Base-by-base conservation (phyloP, 805 yeast species). In the Kazachstania africana region DNA sequence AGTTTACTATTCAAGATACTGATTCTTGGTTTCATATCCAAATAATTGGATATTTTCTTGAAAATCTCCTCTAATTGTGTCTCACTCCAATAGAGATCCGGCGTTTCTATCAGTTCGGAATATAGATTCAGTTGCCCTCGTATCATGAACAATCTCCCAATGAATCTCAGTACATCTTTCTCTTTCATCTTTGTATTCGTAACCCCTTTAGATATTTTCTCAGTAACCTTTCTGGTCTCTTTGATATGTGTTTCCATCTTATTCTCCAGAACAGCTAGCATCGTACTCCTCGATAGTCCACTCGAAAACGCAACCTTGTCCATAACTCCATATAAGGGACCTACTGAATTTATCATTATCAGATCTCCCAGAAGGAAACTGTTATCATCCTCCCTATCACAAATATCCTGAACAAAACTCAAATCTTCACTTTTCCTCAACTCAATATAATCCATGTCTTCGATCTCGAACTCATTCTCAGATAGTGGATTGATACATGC, bases 41-140 rank as follows among this genome's bases (percentile, higher is more conserved):
- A 60, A 15, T 70, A 71, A 29, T 68, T 68, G 0, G 93, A 78
- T 6, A 83, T 74, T 13, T 71, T 66, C 29, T 75, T 70, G 53
- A 83, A 87, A 8, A 84, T 72, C 33, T 66, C 66, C 48, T 87
- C 96, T 33, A 87, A 60, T 21, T 74, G 72, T 1, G 95, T 94
- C 48, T 85, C 95, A 28, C 83, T 70, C 96, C 96, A 87, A 55
- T 85, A 87, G 26, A 84, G 57, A 52, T 87, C 96, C 0, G 96
- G 96, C 0, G 93, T 83, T 44, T 85, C 95, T 19, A 83, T 82
- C 36, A 87, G 65, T 47, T 85, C 95, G 8, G 88, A 79, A 53
- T 87, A 84, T 20, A 87, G 59, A 44, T 87, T 87, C 42, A 87
- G 64, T 42, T 78, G 78, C 1, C 94, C 95, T 37, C 96, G 62